Evolutionary conservation across 228 moss, liverwort and hornwort species (phyloP), one percentile per base, ranked within the genome.

Genomic region (Sphagnum magellanicum): DNA sequence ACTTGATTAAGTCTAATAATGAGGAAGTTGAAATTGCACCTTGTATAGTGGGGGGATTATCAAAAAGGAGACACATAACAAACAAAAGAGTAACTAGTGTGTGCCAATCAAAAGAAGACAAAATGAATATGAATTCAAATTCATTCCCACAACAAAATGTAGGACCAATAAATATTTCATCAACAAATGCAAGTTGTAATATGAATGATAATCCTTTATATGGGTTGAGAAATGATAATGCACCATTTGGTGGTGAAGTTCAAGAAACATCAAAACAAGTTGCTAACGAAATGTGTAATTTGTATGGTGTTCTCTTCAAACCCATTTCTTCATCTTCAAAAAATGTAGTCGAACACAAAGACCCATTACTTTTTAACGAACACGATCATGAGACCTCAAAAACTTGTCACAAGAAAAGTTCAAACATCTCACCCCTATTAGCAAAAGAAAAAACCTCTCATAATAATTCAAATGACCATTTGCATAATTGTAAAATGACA

Each of bases 191-290:
- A 52, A 59, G 64, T 52, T 78, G 78, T 62, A 64, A 75, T 16
- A 59, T 82, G 6, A 82, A 82, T 50, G 68, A 82, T 47, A 76
- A 76, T 17, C 76, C 82, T 61, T 64, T 82, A 6, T 76, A 73
- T 68, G 73, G 75, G 6, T 67, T 78, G 9, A 78, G 73, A 11
- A 53, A 67, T 61, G 82, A 82, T 50, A 71, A 15, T 16, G 76
- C 75, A 0, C 10, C 62, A 4, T 13, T 64, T 49, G 64, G 64
- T 10, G 48, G 14, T 64, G 47, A 48, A 64, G 32, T 32, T 32
- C 32, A 32, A 32, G 3, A 32, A 32, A 32, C 32, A 32, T 32
- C 32, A 32, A 32, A 32, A 32, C 32, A 64, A 48, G 47, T 4
- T 4, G 4, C 32, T 9, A 10, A 64, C 6, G 46, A 48, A 48